Base-by-base conservation (phyloP, 305 asterid species). In the Fraxinus sp. region DNA sequence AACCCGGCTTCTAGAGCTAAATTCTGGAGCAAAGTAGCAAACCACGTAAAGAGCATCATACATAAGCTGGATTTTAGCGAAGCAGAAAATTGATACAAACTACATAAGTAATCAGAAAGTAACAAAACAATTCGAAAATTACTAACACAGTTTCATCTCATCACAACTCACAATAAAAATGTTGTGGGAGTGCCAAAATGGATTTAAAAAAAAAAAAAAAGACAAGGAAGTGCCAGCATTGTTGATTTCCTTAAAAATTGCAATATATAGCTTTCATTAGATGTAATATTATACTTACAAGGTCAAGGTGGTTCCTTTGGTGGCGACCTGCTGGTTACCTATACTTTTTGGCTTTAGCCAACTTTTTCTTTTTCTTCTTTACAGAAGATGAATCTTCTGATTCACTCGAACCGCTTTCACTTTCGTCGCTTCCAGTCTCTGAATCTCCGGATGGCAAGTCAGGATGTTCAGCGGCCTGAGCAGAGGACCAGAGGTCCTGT, bases 351-450 rank as follows among this genome's bases (percentile, higher is more conserved):
- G 96, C 97, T 84, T 94, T 95, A 0, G 97, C 97, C 85, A 93
- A 86, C 89, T 94, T 95, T 77, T 91, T 95, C 92, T 94, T 95
- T 70, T 93, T 96, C 92, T 93, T 93, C 90, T 94, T 95, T 73
- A 90, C 95, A 22, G 90, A 91, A 35, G 79, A 89, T 2, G 89
- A 91, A 73, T 28, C 90, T 22, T 90, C 93, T 5, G 87, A 81
- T 33, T 82, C 91, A 11, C 87, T 84, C 37, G 83, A 83, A 55
- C 86, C 91, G 33, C 81, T 84, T 4, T 83, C 95, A 59, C 90
- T 89, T 84, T 86, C 95, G 77, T 86, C 90, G 3, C 89, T 80
- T 79, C 22, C 95, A 13, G 84, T 55, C 57, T 84, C 93, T 3
- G 88, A 85, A 75, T 88, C 90, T 72, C 59, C 81, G 28, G 52